Evolutionary conservation across 164 flowering plant species (phyloP), one percentile per base, ranked within the genome.

Genomic region (Aristolochia californica): DNA sequence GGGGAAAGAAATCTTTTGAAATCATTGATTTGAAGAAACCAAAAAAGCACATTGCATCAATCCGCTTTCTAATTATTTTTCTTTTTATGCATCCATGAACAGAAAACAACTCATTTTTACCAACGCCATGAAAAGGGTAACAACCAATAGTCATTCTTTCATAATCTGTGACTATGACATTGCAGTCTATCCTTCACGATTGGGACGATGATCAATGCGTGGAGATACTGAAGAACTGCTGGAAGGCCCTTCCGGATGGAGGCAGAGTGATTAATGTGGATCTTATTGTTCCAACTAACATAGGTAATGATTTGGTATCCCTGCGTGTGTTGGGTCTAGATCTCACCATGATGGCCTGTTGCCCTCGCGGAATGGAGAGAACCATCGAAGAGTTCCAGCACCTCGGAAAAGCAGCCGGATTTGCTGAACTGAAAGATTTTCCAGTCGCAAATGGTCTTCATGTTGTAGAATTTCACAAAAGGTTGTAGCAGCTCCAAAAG

Each of bases 211-310:
- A 72, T 5, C 58, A 64, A 14, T 74, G 78, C 62, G 0, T 72
- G 25, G 56, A 62, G 63, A 10, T 74, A 40, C 59, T 72, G 13
- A 68, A 60, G 28, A 74, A 77, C 38, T 70, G 81, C 61, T 66
- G 60, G 51, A 45, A 66, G 24, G 65, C 72, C 3, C 25, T 75
- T 20, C 72, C 75, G 2, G 59, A 61, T 1, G n/a, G 47, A 15
- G 77, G 75, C 15, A 71, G 71, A 56, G 73, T 78, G 57, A 64
- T 77, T 5, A 45, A 58, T 7, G 72, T 77, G 18, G 81, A 74
- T 21, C 0, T 61, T 22, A 60, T 68, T 1, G 30, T 70, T 16
- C 74, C 75, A 23, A 70, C 64, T 25, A 26, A 20, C 13, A 64
- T 70, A 2, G 66, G 72, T 26, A 44, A 51, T 16, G 63, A 20